Conservation (phyloP, 257 asterid genomes). For the Plantago ovata region DNA sequence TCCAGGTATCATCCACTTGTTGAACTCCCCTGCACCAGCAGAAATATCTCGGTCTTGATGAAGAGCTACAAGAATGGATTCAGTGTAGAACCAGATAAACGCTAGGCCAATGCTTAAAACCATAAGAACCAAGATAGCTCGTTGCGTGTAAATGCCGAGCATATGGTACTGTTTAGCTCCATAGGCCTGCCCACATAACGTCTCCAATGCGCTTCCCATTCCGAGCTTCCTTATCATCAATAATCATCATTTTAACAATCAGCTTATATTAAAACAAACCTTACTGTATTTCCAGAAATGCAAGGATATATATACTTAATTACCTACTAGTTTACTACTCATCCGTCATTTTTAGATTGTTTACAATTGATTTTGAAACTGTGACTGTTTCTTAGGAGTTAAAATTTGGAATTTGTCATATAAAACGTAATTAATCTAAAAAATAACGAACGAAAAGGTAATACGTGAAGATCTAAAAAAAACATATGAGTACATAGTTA, state of each 20-base stretch:
- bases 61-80: conserved; percentile 37
- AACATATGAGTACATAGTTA: conserved; percentile 10
- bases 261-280: too few relatives aligned
- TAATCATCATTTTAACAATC: too few relatives aligned
- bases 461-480: too few relatives aligned
- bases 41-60: conserved; percentile 59
- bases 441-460: too few relatives aligned
- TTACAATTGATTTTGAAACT: too few relatives aligned
- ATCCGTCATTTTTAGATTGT: too few relatives aligned
- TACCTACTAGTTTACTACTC: too few relatives aligned
- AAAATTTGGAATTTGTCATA: too few relatives aligned
- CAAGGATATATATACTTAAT: too few relatives aligned
- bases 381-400: too few relatives aligned
- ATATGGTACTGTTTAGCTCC: conserved; percentile 57
- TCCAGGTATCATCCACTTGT: conserved; percentile 58
- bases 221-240: conserved; percentile 42
- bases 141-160: conserved; percentile 49
- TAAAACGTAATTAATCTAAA: too few relatives aligned
- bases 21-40: conserved; percentile 46
- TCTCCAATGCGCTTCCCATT: conserved; percentile 72
- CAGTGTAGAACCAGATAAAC: conserved; percentile 48
- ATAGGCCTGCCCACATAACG: conserved; percentile 60
- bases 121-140: conserved; percentile 47
- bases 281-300: too few relatives aligned
- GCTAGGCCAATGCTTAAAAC: conserved; percentile 40